Evolutionary conservation across 1,139 yeast genomes (phyloP).

Genomic region (Dujonia santamariae): DNA sequence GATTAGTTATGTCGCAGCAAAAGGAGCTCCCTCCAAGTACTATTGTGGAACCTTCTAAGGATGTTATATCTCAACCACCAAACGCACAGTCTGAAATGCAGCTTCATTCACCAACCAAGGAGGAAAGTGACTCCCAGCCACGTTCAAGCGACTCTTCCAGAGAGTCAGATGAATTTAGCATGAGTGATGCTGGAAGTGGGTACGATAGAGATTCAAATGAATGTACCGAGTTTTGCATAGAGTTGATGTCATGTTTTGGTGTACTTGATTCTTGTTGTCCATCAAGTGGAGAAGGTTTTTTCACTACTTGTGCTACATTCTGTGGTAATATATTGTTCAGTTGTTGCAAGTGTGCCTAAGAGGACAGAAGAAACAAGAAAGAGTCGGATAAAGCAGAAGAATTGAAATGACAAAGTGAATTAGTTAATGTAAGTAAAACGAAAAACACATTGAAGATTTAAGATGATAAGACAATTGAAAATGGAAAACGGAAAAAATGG

Average conservation of each 20-base stretch:
- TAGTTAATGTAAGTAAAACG: no score
- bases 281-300: conserved; percentile 38
- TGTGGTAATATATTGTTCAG: conserved; percentile 36
- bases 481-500: no score
- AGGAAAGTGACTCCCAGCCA: no score
- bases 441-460: no score
- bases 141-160: no score
- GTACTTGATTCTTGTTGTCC: conserved; percentile 43
- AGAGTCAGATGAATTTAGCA: neutral
- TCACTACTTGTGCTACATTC: conserved; percentile 34
- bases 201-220: conserved; percentile 36
- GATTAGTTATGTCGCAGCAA: no score
- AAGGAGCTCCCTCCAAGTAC: no score
- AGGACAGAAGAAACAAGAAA: no score
- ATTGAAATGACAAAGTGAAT: no score
- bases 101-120: conserved; percentile 2
- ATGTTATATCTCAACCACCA: conserved; percentile 5
- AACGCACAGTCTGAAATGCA: conserved; percentile 8
- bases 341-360: conserved; percentile 37
- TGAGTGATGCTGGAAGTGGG: conserved; percentile 32
- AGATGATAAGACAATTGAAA: no score
- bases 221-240: conserved; percentile 44
- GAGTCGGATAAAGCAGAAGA: neutral
- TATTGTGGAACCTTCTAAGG: neutral
- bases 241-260: conserved; percentile 39